Evolutionary conservation across 768 basidiomycete species (phyloP).

Genomic region (Phylloporus arenicola): DNA sequence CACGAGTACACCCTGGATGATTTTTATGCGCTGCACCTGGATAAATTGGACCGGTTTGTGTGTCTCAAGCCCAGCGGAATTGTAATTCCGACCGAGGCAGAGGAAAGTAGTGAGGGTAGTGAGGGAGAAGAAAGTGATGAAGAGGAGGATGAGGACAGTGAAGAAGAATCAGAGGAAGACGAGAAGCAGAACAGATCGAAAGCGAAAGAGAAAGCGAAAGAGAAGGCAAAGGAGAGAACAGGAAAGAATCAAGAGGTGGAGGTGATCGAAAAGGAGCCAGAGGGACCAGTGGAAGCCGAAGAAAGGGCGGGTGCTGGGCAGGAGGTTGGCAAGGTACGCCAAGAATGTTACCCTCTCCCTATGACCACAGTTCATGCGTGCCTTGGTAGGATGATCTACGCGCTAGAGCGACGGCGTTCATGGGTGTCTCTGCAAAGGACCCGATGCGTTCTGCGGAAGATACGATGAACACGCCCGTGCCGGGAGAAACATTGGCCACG

Average conservation of each 20-base stretch:
- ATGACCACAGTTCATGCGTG: background rate
- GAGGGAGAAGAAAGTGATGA: slow-evolving; percentile 55
- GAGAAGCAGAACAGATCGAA: slow-evolving; percentile 1
- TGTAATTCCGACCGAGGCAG: slow-evolving; percentile 56
- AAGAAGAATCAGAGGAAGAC: slow-evolving; percentile 10
- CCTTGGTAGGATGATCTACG: slow-evolving; percentile 34
- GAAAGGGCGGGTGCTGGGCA: slow-evolving; percentile 15
- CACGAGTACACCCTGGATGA: slow-evolving; percentile 89
- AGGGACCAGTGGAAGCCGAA: background rate
- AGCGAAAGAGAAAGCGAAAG: background rate
- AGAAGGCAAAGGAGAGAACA: background rate
- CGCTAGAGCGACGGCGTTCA: slow-evolving; percentile 43
- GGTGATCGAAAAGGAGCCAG: slow-evolving; percentile 28
- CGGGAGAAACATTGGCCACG: slow-evolving; percentile 76
- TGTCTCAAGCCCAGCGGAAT: slow-evolving; percentile 68
- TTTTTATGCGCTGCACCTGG: slow-evolving; percentile 73
- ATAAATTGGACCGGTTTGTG: slow-evolving; percentile 74
- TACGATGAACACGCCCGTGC: slow-evolving; percentile 69
- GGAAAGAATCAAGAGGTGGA: slow-evolving; percentile 20
- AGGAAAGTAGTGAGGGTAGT: slow-evolving; percentile 56
- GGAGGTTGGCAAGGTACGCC: slow-evolving; percentile 6
- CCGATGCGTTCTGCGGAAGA: slow-evolving; percentile 60
- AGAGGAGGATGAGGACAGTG: slow-evolving; percentile 40
- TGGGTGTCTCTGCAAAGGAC: slow-evolving; percentile 60
- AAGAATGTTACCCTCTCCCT: no score